These are phyloP conservation scores for Phytophthora pini DNA, from an alignment of 352 stramenopile genomes.

Conservation along the genomic window DNA sequence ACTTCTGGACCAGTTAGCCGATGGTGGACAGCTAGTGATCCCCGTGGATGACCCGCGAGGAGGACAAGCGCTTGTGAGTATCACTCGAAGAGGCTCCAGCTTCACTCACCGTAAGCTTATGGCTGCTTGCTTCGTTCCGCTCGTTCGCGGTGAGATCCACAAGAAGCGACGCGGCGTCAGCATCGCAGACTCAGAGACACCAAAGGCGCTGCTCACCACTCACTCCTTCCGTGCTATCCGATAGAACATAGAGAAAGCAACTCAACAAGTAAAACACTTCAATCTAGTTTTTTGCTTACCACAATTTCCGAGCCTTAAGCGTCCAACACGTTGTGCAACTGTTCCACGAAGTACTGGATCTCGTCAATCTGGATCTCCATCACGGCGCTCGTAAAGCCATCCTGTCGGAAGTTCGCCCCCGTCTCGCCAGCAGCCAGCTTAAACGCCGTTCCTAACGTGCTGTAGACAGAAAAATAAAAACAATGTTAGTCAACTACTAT, in stretches of 20 bases:
- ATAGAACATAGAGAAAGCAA: constrained; percentile 7
- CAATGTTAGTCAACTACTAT: not conserved
- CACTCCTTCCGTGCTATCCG: constrained; percentile 28
- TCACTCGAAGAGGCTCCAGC: constrained; percentile 57
- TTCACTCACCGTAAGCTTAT: constrained; percentile 58
- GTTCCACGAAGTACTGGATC: constrained; percentile 97
- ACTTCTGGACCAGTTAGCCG: constrained; percentile 90
- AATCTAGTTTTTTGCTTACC: constrained; percentile 25
- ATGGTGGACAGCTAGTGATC: constrained; percentile 93
- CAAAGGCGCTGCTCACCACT: constrained; percentile 12
- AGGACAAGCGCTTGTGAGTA: constrained; percentile 80
- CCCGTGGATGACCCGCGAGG: constrained; percentile 86
- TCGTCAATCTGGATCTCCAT: constrained; percentile 95
- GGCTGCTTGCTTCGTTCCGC: constrained; percentile 78
- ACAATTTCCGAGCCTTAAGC: constrained; percentile 46
- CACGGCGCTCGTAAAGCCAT: constrained; percentile 96
- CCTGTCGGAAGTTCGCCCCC: constrained; percentile 92
- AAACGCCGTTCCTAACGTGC: constrained; percentile 94
- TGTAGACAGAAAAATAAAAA: constrained; percentile 30
- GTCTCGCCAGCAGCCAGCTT: constrained; percentile 93
- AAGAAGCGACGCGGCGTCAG: constrained; percentile 23
- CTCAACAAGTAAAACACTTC: constrained; percentile 7
- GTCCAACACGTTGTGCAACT: constrained; percentile 93
- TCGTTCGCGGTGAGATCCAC: constrained; percentile 48
- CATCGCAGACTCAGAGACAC: constrained; percentile 7